Conservation (phyloP, 2,329 filamentous ascomycete species). For the Colletotrichum kahawae region DNA sequence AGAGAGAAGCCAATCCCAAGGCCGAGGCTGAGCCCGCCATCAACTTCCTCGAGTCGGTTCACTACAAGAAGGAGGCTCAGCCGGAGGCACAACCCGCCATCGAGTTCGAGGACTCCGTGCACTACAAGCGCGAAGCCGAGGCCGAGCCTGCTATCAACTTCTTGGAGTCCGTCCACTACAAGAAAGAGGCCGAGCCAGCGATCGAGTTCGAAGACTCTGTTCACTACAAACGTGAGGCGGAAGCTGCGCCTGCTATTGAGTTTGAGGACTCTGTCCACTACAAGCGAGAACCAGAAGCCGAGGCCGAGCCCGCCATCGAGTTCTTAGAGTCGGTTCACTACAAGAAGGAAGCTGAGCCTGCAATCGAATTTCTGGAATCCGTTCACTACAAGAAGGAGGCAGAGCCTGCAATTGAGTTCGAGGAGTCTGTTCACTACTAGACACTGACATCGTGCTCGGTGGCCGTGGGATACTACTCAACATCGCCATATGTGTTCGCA, state of each 20-base stretch:
- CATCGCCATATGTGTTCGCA: not conserved
- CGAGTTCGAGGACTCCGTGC: not conserved
- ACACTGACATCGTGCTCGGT: not conserved
- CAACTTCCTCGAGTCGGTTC: not conserved
- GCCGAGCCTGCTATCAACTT: not conserved
- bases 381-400: not conserved
- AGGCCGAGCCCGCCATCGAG: not conserved
- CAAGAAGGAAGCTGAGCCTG: not conserved
- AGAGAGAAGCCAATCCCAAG: not conserved
- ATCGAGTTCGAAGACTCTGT: not conserved
- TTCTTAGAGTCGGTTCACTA: not conserved
- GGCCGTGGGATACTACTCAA: not conserved
- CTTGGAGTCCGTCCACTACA: slow-evolving; percentile 2
- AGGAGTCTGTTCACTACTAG: not conserved
- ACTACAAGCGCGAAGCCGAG: slow-evolving; percentile 1
- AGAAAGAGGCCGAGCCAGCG: not conserved
- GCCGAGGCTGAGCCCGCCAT: not conserved
- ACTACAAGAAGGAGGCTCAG: slow-evolving; percentile 2
- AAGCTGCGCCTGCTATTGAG: not conserved
- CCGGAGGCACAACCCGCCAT: not conserved
- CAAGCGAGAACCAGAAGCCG: not conserved
- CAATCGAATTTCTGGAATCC: not conserved
- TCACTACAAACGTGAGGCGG: not conserved
- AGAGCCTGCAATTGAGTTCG: not conserved
- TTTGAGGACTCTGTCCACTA: not conserved